Evolutionary conservation across 176 grass and related monocot genomes (phyloP), one percentile per base, ranked within the genome.

Genomic region (Themeda triandra): DNA sequence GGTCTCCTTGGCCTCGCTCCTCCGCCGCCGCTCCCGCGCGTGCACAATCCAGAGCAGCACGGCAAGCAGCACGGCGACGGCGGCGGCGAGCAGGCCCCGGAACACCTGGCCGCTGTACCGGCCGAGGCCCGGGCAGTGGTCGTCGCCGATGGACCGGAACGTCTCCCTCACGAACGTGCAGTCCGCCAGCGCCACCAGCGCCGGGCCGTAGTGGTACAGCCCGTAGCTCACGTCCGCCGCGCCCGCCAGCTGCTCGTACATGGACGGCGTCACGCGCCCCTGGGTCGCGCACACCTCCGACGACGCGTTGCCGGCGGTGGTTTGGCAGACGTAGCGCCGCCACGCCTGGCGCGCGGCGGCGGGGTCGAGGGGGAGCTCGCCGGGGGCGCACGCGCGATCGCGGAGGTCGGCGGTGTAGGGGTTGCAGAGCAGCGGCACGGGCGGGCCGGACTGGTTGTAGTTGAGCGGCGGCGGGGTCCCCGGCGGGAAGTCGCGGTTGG

Each of bases 401-500:
- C 33, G 63, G 27, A 91, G 83, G 29, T 56, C 60, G 28, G 85
- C 37, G 42, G 86, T 85, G 71, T 88, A 90, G 2, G 88, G 91
- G 85, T 77, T 86, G 76, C 92, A 94, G 59, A 94, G 92, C 54
- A 29, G 51, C 44, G 89, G 89, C 39, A 91, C 69, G 2, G 24
- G 36, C 29, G 77, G 72, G 1, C 89, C 89, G 14, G 92, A 94
- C 69, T 91, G 89, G 87, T 94, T 89, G 92, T 79, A 87, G 80
- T 81, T 71, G 62, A 78, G 25, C 51, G 69, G 71, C 54, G 71
- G 70, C 13, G 67, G 33, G n/a, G 21, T 29, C 27, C 53, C 18
- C 5, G 80, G 76, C 53, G 83, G 78, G 54, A 71, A 27, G 76
- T 81, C 39, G 68, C 32, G 41, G 63, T 92, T 92, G 69, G 87